A percentile compares a stretch with the other conserved stretches of the same genome.
These are phyloP conservation scores for Schizochytrium sp. DNA, from an alignment of 108 stramenopile genomes.

Conservation along the genomic window DNA sequence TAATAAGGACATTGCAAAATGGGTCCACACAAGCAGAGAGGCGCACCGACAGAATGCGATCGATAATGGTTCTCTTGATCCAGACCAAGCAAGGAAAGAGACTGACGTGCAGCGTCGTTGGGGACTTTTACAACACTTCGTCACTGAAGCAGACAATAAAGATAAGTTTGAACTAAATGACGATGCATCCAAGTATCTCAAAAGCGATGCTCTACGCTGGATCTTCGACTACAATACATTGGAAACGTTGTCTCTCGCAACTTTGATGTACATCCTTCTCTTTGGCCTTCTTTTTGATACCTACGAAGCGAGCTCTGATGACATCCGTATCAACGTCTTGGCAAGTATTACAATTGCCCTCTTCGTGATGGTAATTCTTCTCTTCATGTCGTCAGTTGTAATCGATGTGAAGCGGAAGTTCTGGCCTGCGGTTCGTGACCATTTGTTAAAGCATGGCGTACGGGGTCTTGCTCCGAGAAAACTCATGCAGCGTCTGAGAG, in stretches of 20 bases:
- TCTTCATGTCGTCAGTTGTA: slow-evolving; percentile 52
- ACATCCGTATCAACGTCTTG: slow-evolving; percentile 29
- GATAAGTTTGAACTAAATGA: slow-evolving; percentile 58
- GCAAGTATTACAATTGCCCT: slow-evolving; percentile 29
- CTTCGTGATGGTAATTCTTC: slow-evolving; percentile 11
- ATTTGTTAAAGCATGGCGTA: background rate
- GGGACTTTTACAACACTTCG: slow-evolving; percentile 23
- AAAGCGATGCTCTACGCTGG: slow-evolving; percentile 12
- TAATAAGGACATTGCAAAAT: background rate
- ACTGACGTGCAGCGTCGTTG: background rate
- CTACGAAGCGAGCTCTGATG: background rate
- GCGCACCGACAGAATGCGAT: background rate
- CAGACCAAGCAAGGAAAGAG: background rate
- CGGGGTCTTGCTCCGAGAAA: background rate
- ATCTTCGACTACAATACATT: slow-evolving; percentile 59
- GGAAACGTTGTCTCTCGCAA: slow-evolving; percentile 46
- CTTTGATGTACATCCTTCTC: slow-evolving; percentile 47
- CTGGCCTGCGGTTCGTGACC: slow-evolving; percentile 36
- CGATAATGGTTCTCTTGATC: background rate
- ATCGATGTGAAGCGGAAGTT: slow-evolving; percentile 61
- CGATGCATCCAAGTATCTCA: slow-evolving; percentile 51
- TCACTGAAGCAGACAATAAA: slow-evolving; percentile 25
- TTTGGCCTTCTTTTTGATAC: slow-evolving; percentile 55
- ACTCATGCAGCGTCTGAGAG: background rate
- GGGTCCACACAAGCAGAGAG: background rate